Base-by-base conservation (phyloP, 1,139 yeast species). In the Scheffersomyces lignicola region DNA sequence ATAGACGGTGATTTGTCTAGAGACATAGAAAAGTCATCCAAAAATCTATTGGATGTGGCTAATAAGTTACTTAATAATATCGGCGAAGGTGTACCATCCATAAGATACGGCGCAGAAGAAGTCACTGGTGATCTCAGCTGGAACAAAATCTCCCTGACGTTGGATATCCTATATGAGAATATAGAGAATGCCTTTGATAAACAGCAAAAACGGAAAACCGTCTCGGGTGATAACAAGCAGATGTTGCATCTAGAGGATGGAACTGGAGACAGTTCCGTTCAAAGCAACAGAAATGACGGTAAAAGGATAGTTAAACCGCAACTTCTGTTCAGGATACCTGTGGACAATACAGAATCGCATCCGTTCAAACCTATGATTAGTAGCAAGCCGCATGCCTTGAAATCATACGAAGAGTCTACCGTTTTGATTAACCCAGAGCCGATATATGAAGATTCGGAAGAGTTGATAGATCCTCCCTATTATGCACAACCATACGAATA, bases 281-380 rank as follows among this genome's bases (percentile, higher is more conserved):
- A 42, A 2, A 37, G 37, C 14, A 36, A 34, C 8, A 34, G 38
- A 31, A 41, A 40, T 16, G 58, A 54, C n/a, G 51, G 58, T 1
- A 65, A 64, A 41, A 66, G 73, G 36, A 60, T 80, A 17, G 59
- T 57, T 1, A 89, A 89, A 49, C 98, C 98, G 0, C 98, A 92
- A 54, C 45, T 67, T 4, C 46, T 60, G 5, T 92, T 90, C 55
- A 56, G 62, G 17, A 60, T 54, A 0, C 69, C 77, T 1, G 69
- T 88, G 4, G 89, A 90, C 53, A 92, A 88, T 52, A 56, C 78
- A 1, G 89, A 82, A 52, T 52, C 62, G 1, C 62, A 64, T 13
- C 96, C 97, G 1, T 92, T 90, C 65, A 76, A 65, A 48, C 97
- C 98, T 0, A 66, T 78, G 38, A 57, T 94, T 22, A 63, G 70